Base-by-base conservation (phyloP, 1,139 yeast genomes). In the Kodamaea arcana region DNA sequence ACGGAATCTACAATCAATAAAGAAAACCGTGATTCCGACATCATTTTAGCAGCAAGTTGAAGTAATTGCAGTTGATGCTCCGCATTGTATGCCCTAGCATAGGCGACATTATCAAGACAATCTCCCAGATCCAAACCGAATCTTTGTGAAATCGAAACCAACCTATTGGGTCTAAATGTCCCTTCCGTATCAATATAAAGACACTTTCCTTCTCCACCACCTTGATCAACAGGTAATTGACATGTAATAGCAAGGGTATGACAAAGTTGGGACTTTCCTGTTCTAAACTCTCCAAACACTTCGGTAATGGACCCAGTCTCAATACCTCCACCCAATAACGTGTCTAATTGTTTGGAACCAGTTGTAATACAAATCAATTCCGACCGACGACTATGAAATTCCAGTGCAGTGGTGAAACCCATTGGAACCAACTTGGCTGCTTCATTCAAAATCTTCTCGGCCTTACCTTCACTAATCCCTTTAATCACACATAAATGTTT, bases 151-250 rank as follows among this genome's bases (percentile, higher is more conserved):
- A 94, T 88, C 1, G 95, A 82, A 9, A 86, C 83, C 48, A 92
- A 70, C 51, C 98, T 74, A 32, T 83, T 83, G 1, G 98, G 97
- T 54, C 98, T 74, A 60, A 94, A 92, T 1, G 98, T 94, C 12
- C 96, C 96, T 54, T 92, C 99, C 0, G 98, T 92, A 54, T 92
- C 99, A 44, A 92, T 90, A 55, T 86, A 94, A 39, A 94, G 70
- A 60, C 97, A 92, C 58, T 94, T 88, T 26, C 99, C 98, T 65
- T 92, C 99, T 33, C 97, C 99, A 39, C 99, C 99, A 29, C 97
- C 97, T 86, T 86, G 84, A 55, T 92, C 97, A 32, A 92, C 80
- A 3, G 98, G 98, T 39, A 92, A 67, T 60, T 92, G 99, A 57
- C 97, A 92, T 2, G 97, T 90, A 9, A 94, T 96, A 0, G 97